phyloP scores from a whole-genome alignment of 2,329 filamentous ascomycete genomes.

The Pseudogymnoascus sp. region DNA sequence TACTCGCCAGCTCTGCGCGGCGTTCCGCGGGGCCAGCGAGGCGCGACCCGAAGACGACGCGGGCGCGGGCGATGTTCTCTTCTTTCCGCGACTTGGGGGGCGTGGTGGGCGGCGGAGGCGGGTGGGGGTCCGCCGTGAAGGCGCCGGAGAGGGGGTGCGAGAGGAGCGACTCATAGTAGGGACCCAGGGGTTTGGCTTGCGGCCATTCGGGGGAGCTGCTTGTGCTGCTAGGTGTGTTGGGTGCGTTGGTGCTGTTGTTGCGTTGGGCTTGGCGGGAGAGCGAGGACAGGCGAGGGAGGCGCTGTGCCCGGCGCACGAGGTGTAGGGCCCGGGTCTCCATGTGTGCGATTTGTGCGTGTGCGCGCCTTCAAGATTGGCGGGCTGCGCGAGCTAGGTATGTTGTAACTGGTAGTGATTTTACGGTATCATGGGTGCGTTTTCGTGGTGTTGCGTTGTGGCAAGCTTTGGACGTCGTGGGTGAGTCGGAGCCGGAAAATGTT shows the following conservation, averaged over 20 bases:
- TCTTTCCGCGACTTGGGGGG: conserved; percentile 3
- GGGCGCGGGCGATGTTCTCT: conserved; percentile 32
- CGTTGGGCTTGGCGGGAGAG: background rate
- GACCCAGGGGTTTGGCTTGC: conserved; percentile 41
- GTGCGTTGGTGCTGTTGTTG: background rate
- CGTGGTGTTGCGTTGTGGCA: background rate
- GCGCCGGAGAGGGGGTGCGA: conserved; percentile 27
- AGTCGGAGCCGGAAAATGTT: background rate
- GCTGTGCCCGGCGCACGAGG: background rate
- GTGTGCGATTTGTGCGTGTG: background rate
- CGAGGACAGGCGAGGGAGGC: background rate
- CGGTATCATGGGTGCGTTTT: background rate
- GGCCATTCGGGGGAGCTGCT: background rate
- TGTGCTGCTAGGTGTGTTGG: background rate
- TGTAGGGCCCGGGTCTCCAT: background rate
- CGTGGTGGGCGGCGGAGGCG: background rate
- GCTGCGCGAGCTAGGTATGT: background rate
- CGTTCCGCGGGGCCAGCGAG: conserved; percentile 66
- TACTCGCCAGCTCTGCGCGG: conserved; percentile 47
- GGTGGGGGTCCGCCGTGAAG: conserved; percentile 19
- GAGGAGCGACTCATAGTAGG: conserved; percentile 52
- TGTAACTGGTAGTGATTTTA: background rate
- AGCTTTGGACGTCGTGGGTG: background rate
- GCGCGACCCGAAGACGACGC: conserved; percentile 74
- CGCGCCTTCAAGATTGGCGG: background rate